These are phyloP conservation scores for Lipomyces japonicus DNA, from an alignment of 805 yeast genomes.

Conservation along the genomic window DNA sequence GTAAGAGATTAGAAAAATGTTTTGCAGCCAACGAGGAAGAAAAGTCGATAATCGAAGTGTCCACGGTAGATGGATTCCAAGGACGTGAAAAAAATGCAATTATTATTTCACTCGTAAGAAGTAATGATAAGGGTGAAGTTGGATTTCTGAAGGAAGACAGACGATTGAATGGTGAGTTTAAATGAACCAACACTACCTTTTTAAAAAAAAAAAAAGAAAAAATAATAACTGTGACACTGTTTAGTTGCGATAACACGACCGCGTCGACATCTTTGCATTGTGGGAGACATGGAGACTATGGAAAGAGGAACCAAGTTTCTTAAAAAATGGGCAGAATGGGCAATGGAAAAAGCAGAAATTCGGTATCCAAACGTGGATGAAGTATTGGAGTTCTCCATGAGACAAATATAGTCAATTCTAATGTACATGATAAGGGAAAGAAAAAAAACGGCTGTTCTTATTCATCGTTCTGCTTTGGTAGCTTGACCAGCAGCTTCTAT, in stretches of 20 bases:
- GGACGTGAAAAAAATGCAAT: conserved; percentile 92
- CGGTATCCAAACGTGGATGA: conserved; percentile 57
- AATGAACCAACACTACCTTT: too few species aligned
- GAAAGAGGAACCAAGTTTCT: conserved; percentile 46
- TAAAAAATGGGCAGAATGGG: conserved; percentile 64
- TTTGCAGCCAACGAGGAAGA: conserved; percentile 33
- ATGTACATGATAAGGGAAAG: neutral
- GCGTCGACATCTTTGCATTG: conserved; percentile 72
- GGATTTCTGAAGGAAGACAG: conserved; percentile 79
- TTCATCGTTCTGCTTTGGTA: conserved; percentile 2
- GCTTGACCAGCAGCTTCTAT: conserved; percentile 26
- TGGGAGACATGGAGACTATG: conserved; percentile 81
- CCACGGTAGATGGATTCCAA: conserved; percentile 95
- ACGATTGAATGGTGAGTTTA: conserved; percentile 53
- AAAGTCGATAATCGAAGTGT: conserved; percentile 65
- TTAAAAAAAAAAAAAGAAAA: too few species aligned
- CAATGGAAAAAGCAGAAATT: conserved; percentile 62
- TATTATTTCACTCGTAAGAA: conserved; percentile 73
- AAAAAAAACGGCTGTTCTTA: neutral
- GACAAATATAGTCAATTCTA: neutral
- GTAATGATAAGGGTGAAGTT: conserved; percentile 64
- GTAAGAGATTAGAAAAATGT: conserved; percentile 43
- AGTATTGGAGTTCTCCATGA: conserved; percentile 21
- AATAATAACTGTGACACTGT: too few species aligned
- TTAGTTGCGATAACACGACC: conserved; percentile 88